Conservation (phyloP, 148 eudicot species). For the Rhododendron mucronatum region DNA sequence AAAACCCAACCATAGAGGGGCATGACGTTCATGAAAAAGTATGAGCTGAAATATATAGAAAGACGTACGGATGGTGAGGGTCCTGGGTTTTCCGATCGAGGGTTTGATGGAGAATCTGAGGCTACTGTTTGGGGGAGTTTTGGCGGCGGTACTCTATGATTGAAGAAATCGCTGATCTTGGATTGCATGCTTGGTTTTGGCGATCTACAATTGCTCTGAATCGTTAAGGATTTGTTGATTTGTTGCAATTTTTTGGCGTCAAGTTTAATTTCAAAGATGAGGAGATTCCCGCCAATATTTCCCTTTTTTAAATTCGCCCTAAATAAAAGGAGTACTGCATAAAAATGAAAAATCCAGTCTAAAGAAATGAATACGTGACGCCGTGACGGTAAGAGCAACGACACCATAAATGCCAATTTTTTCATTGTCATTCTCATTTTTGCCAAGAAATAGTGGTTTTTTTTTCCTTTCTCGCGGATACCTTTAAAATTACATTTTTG, state of each 20-base stretch:
- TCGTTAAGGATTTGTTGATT: background rate
- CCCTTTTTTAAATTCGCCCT: background rate
- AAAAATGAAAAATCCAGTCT: background rate
- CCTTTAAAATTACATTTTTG: too few species aligned
- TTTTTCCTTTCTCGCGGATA: too few species aligned
- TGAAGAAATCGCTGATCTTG: conserved; percentile 17
- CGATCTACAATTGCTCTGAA: background rate
- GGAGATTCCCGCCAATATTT: conserved; percentile 1
- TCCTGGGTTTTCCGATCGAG: background rate
- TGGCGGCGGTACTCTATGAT: background rate
- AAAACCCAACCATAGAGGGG: background rate
- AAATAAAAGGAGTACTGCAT: background rate
- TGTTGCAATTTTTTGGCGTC: background rate
- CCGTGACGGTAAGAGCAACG: too few species aligned
- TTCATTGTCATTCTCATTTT: too few species aligned
- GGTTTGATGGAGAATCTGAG: background rate
- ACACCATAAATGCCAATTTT: too few species aligned
- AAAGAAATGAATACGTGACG: too few species aligned
- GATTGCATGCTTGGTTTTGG: background rate
- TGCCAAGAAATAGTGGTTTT: too few species aligned
- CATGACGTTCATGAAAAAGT: background rate
- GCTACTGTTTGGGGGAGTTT: background rate
- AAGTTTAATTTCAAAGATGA: background rate
- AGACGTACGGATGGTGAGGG: background rate
- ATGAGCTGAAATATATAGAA: background rate